Conservation (phyloP, 805 yeast genomes). For the Hanseniaspora occidentalis region DNA sequence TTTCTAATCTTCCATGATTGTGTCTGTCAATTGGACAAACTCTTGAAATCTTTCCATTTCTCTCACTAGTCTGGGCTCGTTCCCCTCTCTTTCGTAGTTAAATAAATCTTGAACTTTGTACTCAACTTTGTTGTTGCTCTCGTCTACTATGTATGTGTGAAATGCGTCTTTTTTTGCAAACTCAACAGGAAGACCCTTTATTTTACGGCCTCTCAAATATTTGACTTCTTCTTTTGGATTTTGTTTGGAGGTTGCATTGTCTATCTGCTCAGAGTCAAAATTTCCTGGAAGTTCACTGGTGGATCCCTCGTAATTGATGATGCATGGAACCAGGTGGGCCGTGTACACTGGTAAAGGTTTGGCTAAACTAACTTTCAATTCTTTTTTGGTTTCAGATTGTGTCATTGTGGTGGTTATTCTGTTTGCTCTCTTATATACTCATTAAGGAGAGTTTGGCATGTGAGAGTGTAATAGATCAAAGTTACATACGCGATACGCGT, state of each 20-base stretch:
- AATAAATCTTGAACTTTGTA: constrained; percentile 7
- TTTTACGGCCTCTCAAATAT: constrained; percentile 26
- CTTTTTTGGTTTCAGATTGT: no score
- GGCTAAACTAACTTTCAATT: neutral
- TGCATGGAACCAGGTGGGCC: constrained; percentile 16
- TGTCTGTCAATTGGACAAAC: constrained; percentile 15
- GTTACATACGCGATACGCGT: no score
- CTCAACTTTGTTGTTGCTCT: constrained; percentile 8
- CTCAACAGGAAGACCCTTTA: constrained; percentile 17
- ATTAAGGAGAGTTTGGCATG: no score
- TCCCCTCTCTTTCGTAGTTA: constrained; percentile 31
- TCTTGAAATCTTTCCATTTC: constrained; percentile 21
- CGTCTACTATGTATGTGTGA: constrained; percentile 13
- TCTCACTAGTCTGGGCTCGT: constrained; percentile 13
- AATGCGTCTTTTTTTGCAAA: constrained; percentile 3
- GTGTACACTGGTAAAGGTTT: constrained; percentile 5
- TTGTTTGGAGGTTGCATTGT: neutral
- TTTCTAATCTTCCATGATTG: constrained; percentile 2
- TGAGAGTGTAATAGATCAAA: no score
- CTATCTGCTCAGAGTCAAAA: constrained; percentile 4
- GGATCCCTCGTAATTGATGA: constrained; percentile 11
- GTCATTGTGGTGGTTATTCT: no score
- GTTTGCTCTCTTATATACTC: no score
- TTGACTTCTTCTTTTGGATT: constrained; percentile 9
- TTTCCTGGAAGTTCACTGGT: constrained; percentile 11